Base-by-base conservation (phyloP, 108 stramenopile genomes). In the Nitzschia sp. region DNA sequence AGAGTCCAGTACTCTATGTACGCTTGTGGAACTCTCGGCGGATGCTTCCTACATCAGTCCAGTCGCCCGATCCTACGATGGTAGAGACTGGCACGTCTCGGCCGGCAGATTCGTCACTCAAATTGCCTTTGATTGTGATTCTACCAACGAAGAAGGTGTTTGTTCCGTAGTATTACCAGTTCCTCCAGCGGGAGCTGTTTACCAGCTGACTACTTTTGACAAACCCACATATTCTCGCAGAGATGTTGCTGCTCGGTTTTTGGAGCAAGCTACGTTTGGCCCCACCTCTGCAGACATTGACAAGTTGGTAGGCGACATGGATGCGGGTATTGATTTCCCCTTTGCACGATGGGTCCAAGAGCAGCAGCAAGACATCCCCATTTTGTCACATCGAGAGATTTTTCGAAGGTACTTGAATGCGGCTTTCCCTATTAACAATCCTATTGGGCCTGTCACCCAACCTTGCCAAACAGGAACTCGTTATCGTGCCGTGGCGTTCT, bases 181-280 rank as follows among this genome's bases (percentile, higher is more conserved):
- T 17, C 17, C 17, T 3, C 2, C 2, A 48, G 46, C 14, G 1
- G n/a, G n/a, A 15, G 17, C 46, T 15, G n/a, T 3, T 17, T 34
- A 34, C 29, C n/a, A 48, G 6, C 3, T 48, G 17, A 17, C 46
- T 17, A 17, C 46, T 17, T 48, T 48, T 17, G 46, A 6, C 6
- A 3, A 15, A 48, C 17, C 17, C n/a, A 48, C 14, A 17, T 17
- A 17, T 48, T 48, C 46, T 17, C 14, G 46, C 14, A 17, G 17
- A 6, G 46, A 17, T 6, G n/a, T 17, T 29, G 70, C 70, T 20
- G 80, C 83, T 15, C 52, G 88, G 5, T 82, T 86, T 44, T 69
- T 90, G 41, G 77, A 80, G 46, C 73, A 76, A 57, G 75, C 86
- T n/a, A 87, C 88, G 22, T 90, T 90, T 71, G 88, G 88, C 2